phyloP scores from a whole-genome alignment of 2,329 filamentous ascomycete species.

The Shiraia sp. region DNA sequence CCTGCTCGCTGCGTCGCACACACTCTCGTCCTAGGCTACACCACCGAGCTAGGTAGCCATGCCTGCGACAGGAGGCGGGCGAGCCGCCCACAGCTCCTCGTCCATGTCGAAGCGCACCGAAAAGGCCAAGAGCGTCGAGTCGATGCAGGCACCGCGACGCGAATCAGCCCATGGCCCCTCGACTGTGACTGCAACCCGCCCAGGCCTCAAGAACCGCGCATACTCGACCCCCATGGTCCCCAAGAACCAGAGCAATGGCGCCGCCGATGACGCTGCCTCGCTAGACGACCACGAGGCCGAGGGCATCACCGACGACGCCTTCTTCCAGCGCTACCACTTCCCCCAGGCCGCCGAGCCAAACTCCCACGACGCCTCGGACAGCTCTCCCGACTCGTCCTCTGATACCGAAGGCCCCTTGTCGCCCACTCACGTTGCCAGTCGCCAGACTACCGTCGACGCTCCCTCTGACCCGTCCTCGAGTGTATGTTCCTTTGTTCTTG shows the following conservation, averaged over 20 bases:
- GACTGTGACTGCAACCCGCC: slow-evolving; percentile 24
- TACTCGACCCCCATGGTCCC: slow-evolving; percentile 43
- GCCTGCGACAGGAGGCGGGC: slow-evolving; percentile 21
- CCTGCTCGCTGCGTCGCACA: not conserved
- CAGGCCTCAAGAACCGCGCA: slow-evolving; percentile 41
- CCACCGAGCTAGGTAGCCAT: slow-evolving; percentile 3
- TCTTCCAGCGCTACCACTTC: slow-evolving; percentile 48
- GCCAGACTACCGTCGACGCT: slow-evolving; percentile 22
- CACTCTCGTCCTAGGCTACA: not conserved
- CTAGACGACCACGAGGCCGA: slow-evolving; percentile 62
- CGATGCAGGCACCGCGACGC: slow-evolving; percentile 25
- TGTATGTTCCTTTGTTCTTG: slow-evolving; percentile 23
- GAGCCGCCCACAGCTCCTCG: slow-evolving; percentile 12
- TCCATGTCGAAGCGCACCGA: slow-evolving; percentile 20
- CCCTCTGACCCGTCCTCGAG: slow-evolving; percentile 24
- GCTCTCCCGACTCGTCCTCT: slow-evolving; percentile 36
- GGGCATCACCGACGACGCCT: slow-evolving; percentile 45
- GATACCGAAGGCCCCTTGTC: slow-evolving; percentile 46
- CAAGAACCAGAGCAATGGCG: slow-evolving; percentile 24
- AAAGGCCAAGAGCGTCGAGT: slow-evolving; percentile 31
- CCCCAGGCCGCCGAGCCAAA: slow-evolving; percentile 27
- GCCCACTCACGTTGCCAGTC: slow-evolving; percentile 36
- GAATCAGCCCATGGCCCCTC: slow-evolving; percentile 13
- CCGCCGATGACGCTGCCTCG: slow-evolving; percentile 18
- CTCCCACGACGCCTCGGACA: slow-evolving; percentile 25